Evolutionary conservation across 192 early-diverging fungal species (phyloP).

Genomic region (Mortierella hygrophila): DNA sequence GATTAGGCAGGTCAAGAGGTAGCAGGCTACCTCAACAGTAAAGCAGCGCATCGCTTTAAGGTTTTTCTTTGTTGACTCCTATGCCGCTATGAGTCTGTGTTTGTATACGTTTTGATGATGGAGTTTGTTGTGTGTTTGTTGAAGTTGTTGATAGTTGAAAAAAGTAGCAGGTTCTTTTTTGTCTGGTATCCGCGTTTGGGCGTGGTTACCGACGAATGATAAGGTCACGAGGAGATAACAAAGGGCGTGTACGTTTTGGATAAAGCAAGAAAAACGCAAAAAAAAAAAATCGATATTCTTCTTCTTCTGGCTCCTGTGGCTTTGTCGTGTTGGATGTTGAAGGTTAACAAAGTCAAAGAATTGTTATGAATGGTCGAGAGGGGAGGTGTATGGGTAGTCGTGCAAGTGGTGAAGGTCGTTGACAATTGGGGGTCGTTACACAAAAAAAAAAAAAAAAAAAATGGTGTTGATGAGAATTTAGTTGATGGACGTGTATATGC

Average conservation of each 20-base stretch:
- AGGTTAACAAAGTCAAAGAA: no score
- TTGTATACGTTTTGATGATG: not conserved
- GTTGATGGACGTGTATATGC: not conserved
- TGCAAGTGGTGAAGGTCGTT: no score
- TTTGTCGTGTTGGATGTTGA: no score
- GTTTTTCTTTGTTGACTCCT: not conserved
- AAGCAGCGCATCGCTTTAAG: conserved; percentile 9
- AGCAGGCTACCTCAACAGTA: conserved; percentile 17
- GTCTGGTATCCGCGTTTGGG: not conserved
- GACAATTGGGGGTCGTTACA: not conserved
- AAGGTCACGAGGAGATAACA: not conserved
- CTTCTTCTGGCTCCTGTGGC: not conserved
- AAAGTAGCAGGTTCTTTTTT: not conserved
- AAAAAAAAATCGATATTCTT: not conserved
- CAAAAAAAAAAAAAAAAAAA: not conserved
- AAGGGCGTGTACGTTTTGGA: not conserved
- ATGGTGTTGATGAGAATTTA: no score
- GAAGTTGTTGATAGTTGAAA: not conserved
- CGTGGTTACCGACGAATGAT: not conserved
- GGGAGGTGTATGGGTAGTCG: no score
- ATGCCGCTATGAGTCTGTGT: not conserved
- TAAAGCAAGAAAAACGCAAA: no score
- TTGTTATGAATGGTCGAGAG: no score
- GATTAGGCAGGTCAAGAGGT: conserved; percentile 16
- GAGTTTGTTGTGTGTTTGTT: not conserved